A percentile compares a stretch with the other conserved stretches of the same genome.
phyloP scores from a whole-genome alignment of 371 early-diverging fungal species.

The Circinella umbellata region DNA sequence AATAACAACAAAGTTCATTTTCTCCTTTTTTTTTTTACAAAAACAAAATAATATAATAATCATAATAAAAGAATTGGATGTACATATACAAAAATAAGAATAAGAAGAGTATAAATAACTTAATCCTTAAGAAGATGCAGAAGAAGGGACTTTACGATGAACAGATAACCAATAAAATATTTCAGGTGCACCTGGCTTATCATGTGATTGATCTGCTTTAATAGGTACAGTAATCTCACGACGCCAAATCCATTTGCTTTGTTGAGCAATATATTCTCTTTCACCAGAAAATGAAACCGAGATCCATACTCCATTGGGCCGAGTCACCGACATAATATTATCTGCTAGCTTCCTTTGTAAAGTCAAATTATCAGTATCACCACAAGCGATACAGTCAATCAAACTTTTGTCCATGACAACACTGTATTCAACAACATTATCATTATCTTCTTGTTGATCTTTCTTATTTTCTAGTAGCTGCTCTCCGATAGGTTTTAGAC shows the following conservation, averaged over 20 bases:
- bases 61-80: too few relatives aligned
- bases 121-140: not conserved
- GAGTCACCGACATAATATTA: conserved; percentile 25
- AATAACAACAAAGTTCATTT: too few relatives aligned
- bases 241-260: conserved; percentile 25
- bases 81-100: not conserved
- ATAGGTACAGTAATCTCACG: conserved; percentile 29
- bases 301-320: conserved; percentile 32
- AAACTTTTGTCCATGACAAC: conserved; percentile 50
- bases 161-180: conserved; percentile 38
- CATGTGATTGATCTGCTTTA: conserved; percentile 27
- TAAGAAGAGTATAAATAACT: not conserved
- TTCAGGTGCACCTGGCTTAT: conserved; percentile 36
- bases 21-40: not conserved
- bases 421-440: conserved; percentile 9
- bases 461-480: conserved; percentile 81
- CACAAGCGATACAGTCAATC: conserved; percentile 45
- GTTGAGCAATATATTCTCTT: conserved; percentile 21
- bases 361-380: conserved; percentile 40
- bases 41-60: not conserved
- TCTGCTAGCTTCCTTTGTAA: conserved; percentile 22
- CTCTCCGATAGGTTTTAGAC: conserved; percentile 63
- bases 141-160: not conserved
- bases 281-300: conserved; percentile 38
- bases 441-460: conserved; percentile 6